phyloP scores from a whole-genome alignment of 2,329 filamentous ascomycete genomes.

The Ceratocystis smalleyi region DNA sequence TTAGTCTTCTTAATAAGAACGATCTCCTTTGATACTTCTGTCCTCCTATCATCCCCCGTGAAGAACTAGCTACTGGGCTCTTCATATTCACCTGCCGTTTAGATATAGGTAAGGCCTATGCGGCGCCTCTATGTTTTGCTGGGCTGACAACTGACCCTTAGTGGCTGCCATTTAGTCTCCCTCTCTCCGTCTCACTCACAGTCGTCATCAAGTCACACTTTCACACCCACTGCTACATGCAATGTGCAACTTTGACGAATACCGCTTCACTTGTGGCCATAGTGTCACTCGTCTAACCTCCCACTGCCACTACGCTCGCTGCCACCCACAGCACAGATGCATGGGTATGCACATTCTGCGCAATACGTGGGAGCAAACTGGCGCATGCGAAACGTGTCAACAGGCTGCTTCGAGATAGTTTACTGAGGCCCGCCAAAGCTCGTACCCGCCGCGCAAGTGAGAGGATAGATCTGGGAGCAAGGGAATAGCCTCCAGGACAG shows the following conservation, averaged over 20 bases:
- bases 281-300: conserved; percentile 43
- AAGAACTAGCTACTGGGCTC: background rate
- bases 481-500: background rate
- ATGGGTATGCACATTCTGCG: conserved; percentile 50
- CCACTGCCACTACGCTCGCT: conserved; percentile 61
- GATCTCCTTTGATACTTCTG: background rate
- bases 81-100: too few relatives aligned
- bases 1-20: background rate
- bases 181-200: too few relatives aligned
- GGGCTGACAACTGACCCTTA: too few relatives aligned
- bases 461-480: background rate
- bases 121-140: too few relatives aligned
- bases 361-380: conserved; percentile 40
- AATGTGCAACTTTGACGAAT: conserved; percentile 61
- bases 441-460: background rate
- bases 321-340: conserved; percentile 55
- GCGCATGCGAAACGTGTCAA: conserved; percentile 37
- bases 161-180: too few relatives aligned
- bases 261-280: conserved; percentile 51
- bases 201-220: too few relatives aligned
- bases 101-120: too few relatives aligned
- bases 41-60: background rate
- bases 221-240: conserved; percentile 17
- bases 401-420: background rate
- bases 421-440: background rate